phyloP scores from a whole-genome alignment of 164 flowering plant genomes.

The Magnolia officinalis region DNA sequence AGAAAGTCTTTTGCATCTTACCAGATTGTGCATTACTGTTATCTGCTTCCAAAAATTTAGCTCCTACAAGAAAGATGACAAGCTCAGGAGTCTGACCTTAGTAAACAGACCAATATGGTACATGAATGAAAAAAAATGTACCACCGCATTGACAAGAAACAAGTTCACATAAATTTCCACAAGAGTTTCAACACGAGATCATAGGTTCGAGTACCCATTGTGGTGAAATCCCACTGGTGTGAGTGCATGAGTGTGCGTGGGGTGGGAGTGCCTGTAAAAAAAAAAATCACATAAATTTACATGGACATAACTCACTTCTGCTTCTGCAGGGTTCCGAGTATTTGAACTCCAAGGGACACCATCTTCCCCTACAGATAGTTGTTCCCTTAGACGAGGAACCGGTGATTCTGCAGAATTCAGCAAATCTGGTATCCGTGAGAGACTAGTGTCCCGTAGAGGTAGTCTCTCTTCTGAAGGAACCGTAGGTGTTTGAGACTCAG shows the following conservation, averaged over 20 bases:
- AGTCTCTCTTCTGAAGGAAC: slow-evolving; percentile 3
- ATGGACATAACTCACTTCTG: slow-evolving; percentile 36
- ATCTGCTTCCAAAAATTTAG: slow-evolving; percentile 63
- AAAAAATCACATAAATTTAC: neutral
- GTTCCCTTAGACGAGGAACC: neutral
- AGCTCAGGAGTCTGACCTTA: neutral
- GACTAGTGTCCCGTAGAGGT: slow-evolving; percentile 19
- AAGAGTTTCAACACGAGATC: too few species aligned
- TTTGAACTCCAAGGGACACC: slow-evolving; percentile 27
- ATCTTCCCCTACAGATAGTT: neutral
- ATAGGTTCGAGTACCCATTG: too few species aligned
- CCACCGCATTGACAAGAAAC: neutral
- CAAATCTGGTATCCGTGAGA: slow-evolving; percentile 54
- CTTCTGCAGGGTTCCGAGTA: slow-evolving; percentile 15
- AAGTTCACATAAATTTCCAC: neutral
- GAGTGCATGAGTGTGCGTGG: too few species aligned
- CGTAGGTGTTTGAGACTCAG: slow-evolving; percentile 40
- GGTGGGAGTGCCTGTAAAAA: neutral
- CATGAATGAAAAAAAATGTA: neutral
- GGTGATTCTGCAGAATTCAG: slow-evolving; percentile 22
- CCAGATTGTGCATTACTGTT: slow-evolving; percentile 42
- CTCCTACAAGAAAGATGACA: slow-evolving; percentile 31
- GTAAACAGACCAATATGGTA: neutral
- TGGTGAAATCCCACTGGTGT: too few species aligned
- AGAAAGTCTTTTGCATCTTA: slow-evolving; percentile 22